These are phyloP conservation scores for Hydrangea macrophylla DNA, from an alignment of 148 eudicot species.

Conservation along the genomic window DNA sequence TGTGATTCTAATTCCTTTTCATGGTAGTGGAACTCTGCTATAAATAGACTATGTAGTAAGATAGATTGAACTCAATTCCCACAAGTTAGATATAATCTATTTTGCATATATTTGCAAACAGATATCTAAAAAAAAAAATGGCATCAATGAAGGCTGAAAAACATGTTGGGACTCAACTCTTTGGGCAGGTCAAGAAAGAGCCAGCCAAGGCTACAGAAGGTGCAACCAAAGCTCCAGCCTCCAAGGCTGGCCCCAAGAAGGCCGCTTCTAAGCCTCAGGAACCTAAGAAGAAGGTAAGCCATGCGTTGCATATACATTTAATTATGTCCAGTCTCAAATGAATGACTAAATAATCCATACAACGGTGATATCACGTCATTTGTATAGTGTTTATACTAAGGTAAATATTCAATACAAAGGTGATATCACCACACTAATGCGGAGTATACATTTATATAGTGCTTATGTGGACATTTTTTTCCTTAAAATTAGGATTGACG, in stretches of 20 bases:
- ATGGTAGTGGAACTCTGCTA: conserved; percentile 1
- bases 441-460: no score
- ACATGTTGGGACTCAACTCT: conserved; percentile 12
- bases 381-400: no score
- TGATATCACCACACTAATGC: no score
- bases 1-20: not conserved
- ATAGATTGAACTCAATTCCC: not conserved
- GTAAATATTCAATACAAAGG: no score
- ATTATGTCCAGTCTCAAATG: no score
- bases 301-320: no score
- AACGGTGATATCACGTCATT: no score
- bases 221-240: not conserved
- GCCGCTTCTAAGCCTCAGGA: conserved; percentile 23
- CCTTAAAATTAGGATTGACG: no score
- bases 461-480: no score
- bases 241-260: conserved; percentile 28
- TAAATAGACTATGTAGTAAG: not conserved
- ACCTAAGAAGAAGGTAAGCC: conserved; percentile 22
- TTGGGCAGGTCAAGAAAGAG: conserved; percentile 28
- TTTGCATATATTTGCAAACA: not conserved
- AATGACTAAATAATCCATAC: no score
- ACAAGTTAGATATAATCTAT: not conserved
- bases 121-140: not conserved
- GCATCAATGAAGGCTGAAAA: conserved; percentile 29
- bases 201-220: conserved; percentile 5